These are phyloP conservation scores for Suhomyces vadensis DNA, from an alignment of 805 yeast species.

Conservation along the genomic window DNA sequence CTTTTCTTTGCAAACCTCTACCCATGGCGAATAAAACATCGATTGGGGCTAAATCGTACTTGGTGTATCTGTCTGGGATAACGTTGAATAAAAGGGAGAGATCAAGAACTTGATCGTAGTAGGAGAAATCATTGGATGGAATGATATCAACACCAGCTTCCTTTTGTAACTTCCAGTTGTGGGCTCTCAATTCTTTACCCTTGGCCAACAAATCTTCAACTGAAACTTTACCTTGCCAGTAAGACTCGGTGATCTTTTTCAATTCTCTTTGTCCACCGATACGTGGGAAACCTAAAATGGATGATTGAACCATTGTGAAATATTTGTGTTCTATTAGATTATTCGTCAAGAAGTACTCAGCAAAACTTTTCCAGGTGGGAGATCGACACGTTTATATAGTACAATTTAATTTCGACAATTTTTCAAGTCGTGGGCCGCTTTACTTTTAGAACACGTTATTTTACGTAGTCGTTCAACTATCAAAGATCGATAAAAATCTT, in stretches of 20 bases:
- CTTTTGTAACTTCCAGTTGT: slow-evolving; percentile 97
- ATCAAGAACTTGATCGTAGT: slow-evolving; percentile 96
- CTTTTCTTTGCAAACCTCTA: slow-evolving; percentile 98
- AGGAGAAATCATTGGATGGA: slow-evolving; percentile 97
- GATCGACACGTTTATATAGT: slow-evolving; percentile 7
- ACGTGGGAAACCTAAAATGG: slow-evolving; percentile 99
- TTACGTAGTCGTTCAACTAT: slow-evolving; percentile 2
- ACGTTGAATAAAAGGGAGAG: slow-evolving; percentile 90
- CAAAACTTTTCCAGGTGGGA: neutral
- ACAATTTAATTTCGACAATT: neutral
- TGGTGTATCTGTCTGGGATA: slow-evolving; percentile 95
- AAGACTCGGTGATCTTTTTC: slow-evolving; percentile 97
- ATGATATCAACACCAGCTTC: slow-evolving; percentile 96
- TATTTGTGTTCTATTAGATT: neutral
- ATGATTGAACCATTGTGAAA: slow-evolving; percentile 83
- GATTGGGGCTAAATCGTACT: slow-evolving; percentile 82
- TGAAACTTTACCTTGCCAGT: slow-evolving; percentile 94
- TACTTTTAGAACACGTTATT: slow-evolving; percentile 2
- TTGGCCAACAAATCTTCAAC: slow-evolving; percentile 85
- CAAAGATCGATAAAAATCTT: neutral
- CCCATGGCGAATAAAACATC: slow-evolving; percentile 99
- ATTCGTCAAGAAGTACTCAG: neutral
- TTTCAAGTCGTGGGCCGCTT: slow-evolving; percentile 4
- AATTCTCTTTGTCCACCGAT: slow-evolving; percentile 99
- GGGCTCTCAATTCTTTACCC: slow-evolving; percentile 93